Evolutionary conservation across 768 basidiomycete species (phyloP).

Genomic region (Mycena haematopus): DNA sequence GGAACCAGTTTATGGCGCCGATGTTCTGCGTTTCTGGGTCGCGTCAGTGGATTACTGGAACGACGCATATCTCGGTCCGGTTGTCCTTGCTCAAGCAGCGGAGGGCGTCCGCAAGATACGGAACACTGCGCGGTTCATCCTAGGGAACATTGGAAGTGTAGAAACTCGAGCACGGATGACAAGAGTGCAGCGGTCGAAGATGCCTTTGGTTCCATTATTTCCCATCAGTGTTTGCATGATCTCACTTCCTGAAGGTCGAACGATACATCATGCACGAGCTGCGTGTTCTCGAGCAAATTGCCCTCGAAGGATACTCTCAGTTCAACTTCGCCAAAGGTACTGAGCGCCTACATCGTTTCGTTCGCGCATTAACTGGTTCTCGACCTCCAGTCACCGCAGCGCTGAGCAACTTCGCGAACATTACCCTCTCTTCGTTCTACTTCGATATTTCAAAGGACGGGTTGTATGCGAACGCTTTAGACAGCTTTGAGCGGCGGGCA

Average conservation of each 20-base stretch:
- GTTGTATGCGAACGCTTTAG: slow-evolving; percentile 72
- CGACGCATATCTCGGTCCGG: slow-evolving; percentile 87
- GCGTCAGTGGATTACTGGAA: slow-evolving; percentile 90
- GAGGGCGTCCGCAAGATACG: slow-evolving; percentile 85
- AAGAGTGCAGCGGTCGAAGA: slow-evolving; percentile 49
- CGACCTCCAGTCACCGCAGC: slow-evolving; percentile 67
- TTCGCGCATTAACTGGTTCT: background rate
- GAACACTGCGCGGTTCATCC: slow-evolving; percentile 84
- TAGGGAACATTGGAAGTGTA: slow-evolving; percentile 73
- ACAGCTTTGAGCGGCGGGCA: slow-evolving; percentile 62
- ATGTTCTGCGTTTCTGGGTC: slow-evolving; percentile 89
- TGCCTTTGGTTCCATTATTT: slow-evolving; percentile 57
- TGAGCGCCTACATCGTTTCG: slow-evolving; percentile 18
- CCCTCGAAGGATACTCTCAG: slow-evolving; percentile 69
- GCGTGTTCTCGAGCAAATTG: slow-evolving; percentile 70
- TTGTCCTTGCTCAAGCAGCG: slow-evolving; percentile 73
- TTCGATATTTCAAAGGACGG: slow-evolving; percentile 92
- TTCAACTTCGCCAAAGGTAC: slow-evolving; percentile 88
- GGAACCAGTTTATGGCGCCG: slow-evolving; percentile 83
- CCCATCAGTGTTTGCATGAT: background rate
- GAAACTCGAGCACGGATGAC: slow-evolving; percentile 37
- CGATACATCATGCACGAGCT: slow-evolving; percentile 88
- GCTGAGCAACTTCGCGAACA: slow-evolving; percentile 79
- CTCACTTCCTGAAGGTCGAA: slow-evolving; percentile 63
- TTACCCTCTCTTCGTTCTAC: slow-evolving; percentile 88